Evolutionary conservation across 2,329 filamentous ascomycete species (phyloP), one percentile per base, ranked within the genome.

Genomic region (Verticillium klebahnii): DNA sequence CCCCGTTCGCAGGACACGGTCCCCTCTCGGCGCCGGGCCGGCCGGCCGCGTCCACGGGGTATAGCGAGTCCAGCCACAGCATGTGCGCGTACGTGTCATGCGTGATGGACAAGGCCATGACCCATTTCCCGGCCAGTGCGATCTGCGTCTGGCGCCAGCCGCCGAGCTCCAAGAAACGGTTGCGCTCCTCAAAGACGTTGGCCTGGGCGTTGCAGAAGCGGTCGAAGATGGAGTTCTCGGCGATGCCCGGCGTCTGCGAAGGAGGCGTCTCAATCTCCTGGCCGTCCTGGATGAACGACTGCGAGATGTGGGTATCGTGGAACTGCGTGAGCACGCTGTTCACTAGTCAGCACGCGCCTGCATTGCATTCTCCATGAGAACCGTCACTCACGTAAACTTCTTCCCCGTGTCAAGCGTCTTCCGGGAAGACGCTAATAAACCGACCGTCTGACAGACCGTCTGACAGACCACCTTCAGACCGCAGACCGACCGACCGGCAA

Each of bases 261-360:
- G 57, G 80, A 32, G 72, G 71, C 61, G 74, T 73, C 63, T 82
- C 75, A 66, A 87, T 84, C 59, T 83, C 78, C 57, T 78, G 75
- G 65, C 83, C 84, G 72, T 82, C 74, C 73, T 89, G 86, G 55
- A 88, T 77, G 71, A 88, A 89, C 73, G 85, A 80, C 67, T 86
- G 84, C 65, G 80, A 79, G 72, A 89, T 84, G 66, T 82, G 77
- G 50, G 72, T 73, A n/a, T 63, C 69, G 34, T 65, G 62, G 58
- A 89, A 89, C 66, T 86, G 85, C 3, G 85, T 89, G 50, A 89
- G 82, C 3, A 89, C 85, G 2, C 83, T 70, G 56, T 8, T 6
- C 29, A 14, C 29, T 8, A 15, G 9, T 34, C 5, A 25, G 29
- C 14, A 29, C 29, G 29, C 19, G 3, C 37, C 15, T 17, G 15